phyloP scores from a whole-genome alignment of 768 basidiomycete species.

The Suillus spraguei region DNA sequence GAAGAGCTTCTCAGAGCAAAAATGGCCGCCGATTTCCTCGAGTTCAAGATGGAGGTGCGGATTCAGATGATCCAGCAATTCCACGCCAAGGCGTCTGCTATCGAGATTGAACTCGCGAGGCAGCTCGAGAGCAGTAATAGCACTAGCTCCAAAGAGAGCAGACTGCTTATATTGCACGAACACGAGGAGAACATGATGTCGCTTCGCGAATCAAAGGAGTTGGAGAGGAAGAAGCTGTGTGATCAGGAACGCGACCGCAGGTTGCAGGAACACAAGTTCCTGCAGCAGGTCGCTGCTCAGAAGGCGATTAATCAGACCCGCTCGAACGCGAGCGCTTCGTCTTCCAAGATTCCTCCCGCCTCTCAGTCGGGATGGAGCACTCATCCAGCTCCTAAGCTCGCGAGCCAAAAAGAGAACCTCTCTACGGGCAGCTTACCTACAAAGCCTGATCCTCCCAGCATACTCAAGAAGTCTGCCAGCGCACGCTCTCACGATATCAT shows the following conservation, averaged over 20 bases:
- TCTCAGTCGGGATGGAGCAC: conserved; percentile 14
- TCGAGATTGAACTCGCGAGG: conserved; percentile 34
- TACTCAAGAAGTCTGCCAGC: conserved; percentile 27
- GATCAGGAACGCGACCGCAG: conserved; percentile 32
- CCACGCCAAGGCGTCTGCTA: conserved; percentile 30
- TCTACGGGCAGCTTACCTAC: conserved; percentile 16
- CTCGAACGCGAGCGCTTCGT: conserved; percentile 19
- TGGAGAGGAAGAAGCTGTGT: conserved; percentile 33
- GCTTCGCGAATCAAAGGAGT: conserved; percentile 35
- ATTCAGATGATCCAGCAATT: conserved; percentile 38
- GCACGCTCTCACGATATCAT: conserved; percentile 31
- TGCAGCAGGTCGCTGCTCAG: conserved; percentile 23
- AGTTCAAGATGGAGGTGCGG: conserved; percentile 33
- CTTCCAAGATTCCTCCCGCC: conserved; percentile 17
- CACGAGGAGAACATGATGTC: conserved; percentile 36
- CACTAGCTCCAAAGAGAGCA: conserved; percentile 32
- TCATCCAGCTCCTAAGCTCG: conserved; percentile 16
- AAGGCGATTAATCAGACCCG: conserved; percentile 6
- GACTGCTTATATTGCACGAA: conserved; percentile 31
- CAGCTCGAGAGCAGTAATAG: conserved; percentile 26
- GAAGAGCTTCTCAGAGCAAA: conserved; percentile 32
- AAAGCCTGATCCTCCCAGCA: conserved; percentile 24
- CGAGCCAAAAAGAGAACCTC: conserved; percentile 32
- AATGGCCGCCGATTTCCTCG: conserved; percentile 35
- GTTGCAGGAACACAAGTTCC: conserved; percentile 17